These are phyloP conservation scores for Boletus insuetus DNA, from an alignment of 768 basidiomycete genomes.

Conservation along the genomic window DNA sequence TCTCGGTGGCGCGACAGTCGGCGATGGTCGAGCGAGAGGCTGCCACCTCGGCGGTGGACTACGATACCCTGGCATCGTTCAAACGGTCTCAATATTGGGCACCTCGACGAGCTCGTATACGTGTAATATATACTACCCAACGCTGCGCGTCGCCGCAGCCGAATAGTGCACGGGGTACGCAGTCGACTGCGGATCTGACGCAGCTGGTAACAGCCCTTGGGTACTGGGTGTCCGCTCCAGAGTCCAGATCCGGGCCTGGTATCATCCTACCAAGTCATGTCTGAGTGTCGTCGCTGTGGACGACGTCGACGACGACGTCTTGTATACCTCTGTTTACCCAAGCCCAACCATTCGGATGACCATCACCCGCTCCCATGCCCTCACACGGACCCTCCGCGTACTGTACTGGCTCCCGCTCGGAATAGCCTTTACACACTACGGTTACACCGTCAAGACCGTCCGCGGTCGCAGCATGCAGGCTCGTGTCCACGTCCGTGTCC, in stretches of 20 bases:
- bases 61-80: too few species aligned
- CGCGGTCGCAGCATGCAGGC: constrained; percentile 77
- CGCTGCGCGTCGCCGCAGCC: constrained; percentile 1
- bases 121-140: neutral
- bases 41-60: too few species aligned
- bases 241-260: too few species aligned
- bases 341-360: too few species aligned
- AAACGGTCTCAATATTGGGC: too few species aligned
- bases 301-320: neutral
- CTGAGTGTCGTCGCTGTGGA: too few species aligned
- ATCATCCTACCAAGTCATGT: too few species aligned
- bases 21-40: too few species aligned
- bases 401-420: constrained; percentile 61
- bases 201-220: too few species aligned
- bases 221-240: too few species aligned
- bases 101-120: neutral
- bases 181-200: neutral
- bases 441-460: constrained; percentile 52
- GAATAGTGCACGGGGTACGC: neutral
- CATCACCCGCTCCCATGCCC: neutral
- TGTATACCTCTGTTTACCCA: neutral
- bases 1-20: too few species aligned
- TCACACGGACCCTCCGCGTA: constrained; percentile 16
- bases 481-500: neutral
- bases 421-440: constrained; percentile 46